phyloP scores from a whole-genome alignment of 805 yeast genomes.

The Candida ascalaphidarum region DNA sequence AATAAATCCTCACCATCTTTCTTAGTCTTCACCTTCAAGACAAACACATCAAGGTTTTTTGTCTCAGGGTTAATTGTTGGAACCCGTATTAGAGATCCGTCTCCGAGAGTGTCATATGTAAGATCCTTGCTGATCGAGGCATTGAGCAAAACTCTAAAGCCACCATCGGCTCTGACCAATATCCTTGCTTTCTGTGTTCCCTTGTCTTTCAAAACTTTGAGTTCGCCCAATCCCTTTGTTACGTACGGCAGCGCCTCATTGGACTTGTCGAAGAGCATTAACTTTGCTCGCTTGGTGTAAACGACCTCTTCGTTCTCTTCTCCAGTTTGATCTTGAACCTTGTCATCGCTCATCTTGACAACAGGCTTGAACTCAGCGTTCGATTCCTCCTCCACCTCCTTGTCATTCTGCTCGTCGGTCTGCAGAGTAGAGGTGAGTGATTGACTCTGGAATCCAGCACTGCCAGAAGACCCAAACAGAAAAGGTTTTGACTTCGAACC shows the following conservation, averaged over 20 bases:
- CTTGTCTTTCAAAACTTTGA: slow-evolving; percentile 60
- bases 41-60: slow-evolving; percentile 56
- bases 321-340: slow-evolving; percentile 53
- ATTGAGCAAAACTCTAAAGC: slow-evolving; percentile 71
- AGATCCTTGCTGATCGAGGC: slow-evolving; percentile 49
- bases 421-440: not conserved
- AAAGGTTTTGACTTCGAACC: slow-evolving; percentile 7
- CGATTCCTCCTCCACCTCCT: slow-evolving; percentile 36
- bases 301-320: slow-evolving; percentile 71
- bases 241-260: slow-evolving; percentile 45
- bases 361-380: slow-evolving; percentile 38
- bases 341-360: slow-evolving; percentile 28
- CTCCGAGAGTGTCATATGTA: slow-evolving; percentile 52
- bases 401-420: slow-evolving; percentile 11
- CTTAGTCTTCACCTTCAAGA: slow-evolving; percentile 71
- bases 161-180: slow-evolving; percentile 82
- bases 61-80: slow-evolving; percentile 48
- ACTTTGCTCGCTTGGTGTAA: slow-evolving; percentile 63
- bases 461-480: slow-evolving; percentile 11
- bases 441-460: not conserved
- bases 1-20: slow-evolving; percentile 53
- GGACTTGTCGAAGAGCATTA: slow-evolving; percentile 50
- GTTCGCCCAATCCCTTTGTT: slow-evolving; percentile 72
- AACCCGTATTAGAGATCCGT: slow-evolving; percentile 58
- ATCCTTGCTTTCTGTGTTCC: slow-evolving; percentile 59